Evolutionary conservation across 108 stramenopile species (phyloP).

Genomic region (Nitzschia sp.): DNA sequence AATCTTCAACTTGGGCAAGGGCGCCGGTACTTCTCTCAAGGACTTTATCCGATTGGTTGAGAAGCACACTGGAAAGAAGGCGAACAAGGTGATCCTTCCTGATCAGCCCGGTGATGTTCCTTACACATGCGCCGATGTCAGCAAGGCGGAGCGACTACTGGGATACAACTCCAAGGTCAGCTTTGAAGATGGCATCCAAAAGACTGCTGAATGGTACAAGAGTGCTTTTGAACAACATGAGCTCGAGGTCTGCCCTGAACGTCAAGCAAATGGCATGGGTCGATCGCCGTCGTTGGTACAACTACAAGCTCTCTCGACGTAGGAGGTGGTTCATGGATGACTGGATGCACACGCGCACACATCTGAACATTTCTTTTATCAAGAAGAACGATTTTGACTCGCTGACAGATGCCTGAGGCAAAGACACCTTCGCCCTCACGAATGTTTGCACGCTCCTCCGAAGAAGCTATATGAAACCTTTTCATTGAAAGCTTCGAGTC

Average conservation of each 20-base stretch:
- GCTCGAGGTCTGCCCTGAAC: slow-evolving; percentile 41
- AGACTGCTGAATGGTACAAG: slow-evolving; percentile 84
- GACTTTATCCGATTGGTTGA: slow-evolving; percentile 88
- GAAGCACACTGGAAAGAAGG: slow-evolving; percentile 73
- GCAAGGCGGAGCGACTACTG: slow-evolving; percentile 76
- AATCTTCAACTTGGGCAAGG: slow-evolving; percentile 93
- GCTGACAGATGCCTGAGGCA: no score
- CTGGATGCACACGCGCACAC: neutral
- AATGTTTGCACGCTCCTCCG: neutral
- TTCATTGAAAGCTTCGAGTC: neutral
- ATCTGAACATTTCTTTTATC: neutral
- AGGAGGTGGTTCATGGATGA: neutral
- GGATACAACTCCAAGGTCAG: slow-evolving; percentile 85
- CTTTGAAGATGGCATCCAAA: slow-evolving; percentile 89
- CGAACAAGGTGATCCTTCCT: slow-evolving; percentile 73
- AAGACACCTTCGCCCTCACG: no score
- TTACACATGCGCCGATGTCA: slow-evolving; percentile 88
- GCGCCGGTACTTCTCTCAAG: slow-evolving; percentile 71
- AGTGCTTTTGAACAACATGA: slow-evolving; percentile 24
- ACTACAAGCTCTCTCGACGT: neutral
- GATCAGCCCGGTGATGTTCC: slow-evolving; percentile 96
- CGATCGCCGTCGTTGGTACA: slow-evolving; percentile 38
- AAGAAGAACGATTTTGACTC: neutral
- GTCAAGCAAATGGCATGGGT: slow-evolving; percentile 66
- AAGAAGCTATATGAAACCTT: neutral